Evolutionary conservation across 2,329 filamentous ascomycete species (phyloP).

Genomic region (Botrytis fragariae): DNA sequence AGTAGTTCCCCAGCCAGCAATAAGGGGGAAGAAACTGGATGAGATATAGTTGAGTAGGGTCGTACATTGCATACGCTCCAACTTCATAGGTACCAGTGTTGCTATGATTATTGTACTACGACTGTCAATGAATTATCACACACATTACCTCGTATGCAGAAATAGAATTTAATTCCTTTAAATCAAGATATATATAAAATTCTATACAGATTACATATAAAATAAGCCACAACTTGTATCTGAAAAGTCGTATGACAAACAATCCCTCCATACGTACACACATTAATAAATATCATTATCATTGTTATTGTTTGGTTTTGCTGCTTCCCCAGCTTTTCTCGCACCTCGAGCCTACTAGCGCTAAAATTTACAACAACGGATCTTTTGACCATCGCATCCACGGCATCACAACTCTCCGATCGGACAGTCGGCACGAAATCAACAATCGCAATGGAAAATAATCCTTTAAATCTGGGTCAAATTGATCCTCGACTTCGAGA

Average conservation of each 20-base stretch:
- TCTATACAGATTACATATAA: background rate
- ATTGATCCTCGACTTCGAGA: constrained; percentile 27
- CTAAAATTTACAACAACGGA: constrained; percentile 1
- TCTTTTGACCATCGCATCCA: constrained; percentile 4
- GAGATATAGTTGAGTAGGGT: background rate
- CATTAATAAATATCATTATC: background rate
- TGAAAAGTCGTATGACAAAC: background rate
- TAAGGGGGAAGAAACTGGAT: background rate
- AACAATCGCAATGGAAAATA: constrained; percentile 17
- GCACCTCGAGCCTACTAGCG: background rate
- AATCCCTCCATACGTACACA: background rate
- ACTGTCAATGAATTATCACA: background rate
- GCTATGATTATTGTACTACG: background rate
- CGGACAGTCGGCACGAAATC: constrained; percentile 8
- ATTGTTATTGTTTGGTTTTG: background rate
- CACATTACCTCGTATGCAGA: background rate
- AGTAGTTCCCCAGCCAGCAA: background rate
- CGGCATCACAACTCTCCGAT: constrained; percentile 20
- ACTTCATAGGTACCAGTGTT: background rate
- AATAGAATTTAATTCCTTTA: background rate
- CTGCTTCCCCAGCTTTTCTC: background rate
- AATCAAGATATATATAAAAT: too few species aligned
- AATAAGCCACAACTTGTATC: background rate
- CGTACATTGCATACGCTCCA: background rate
- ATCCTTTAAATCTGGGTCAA: constrained; percentile 14